A percentile compares a stretch with the other conserved stretches of the same genome.
phyloP scores from a whole-genome alignment of 306 rosid genomes.

The Cicer bijugum region DNA sequence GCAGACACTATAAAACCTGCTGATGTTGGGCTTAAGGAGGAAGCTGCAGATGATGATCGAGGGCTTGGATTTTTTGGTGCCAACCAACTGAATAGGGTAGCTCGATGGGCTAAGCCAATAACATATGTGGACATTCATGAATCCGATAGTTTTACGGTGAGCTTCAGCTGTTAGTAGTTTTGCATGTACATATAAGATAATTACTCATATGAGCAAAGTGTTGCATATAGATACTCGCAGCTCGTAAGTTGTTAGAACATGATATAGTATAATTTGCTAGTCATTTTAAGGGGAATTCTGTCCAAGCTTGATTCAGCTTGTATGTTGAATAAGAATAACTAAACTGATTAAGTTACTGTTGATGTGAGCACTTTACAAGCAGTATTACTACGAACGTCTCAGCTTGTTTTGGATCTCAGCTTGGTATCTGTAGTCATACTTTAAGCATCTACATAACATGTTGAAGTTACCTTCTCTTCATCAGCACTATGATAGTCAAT shows the following conservation, averaged over 20 bases:
- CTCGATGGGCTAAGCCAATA: slow-evolving; percentile 93
- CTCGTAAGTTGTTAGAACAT: slow-evolving; percentile 14
- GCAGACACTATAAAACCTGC: slow-evolving; percentile 67
- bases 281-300: slow-evolving; percentile 8
- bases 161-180: slow-evolving; percentile 36
- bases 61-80: slow-evolving; percentile 78
- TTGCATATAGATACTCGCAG: slow-evolving; percentile 1
- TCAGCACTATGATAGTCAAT: slow-evolving; percentile 22
- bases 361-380: slow-evolving; percentile 23
- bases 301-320: slow-evolving; percentile 25
- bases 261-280: neutral
- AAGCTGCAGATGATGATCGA: slow-evolving; percentile 73
- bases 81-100: slow-evolving; percentile 59
- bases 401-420: slow-evolving; percentile 1
- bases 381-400: slow-evolving; percentile 7
- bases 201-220: neutral
- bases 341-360: neutral
- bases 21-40: slow-evolving; percentile 85
- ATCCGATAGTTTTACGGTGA: slow-evolving; percentile 75
- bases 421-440: slow-evolving; percentile 1
- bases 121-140: slow-evolving; percentile 75
- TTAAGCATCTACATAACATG: neutral
- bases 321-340: slow-evolving; percentile 20
- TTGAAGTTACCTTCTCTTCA: slow-evolving; percentile 12
- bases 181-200: neutral